Evolutionary conservation across 2,329 filamentous ascomycete genomes (phyloP), one percentile per base, ranked within the genome.

Genomic region (Pseudogymnoascus sp.): DNA sequence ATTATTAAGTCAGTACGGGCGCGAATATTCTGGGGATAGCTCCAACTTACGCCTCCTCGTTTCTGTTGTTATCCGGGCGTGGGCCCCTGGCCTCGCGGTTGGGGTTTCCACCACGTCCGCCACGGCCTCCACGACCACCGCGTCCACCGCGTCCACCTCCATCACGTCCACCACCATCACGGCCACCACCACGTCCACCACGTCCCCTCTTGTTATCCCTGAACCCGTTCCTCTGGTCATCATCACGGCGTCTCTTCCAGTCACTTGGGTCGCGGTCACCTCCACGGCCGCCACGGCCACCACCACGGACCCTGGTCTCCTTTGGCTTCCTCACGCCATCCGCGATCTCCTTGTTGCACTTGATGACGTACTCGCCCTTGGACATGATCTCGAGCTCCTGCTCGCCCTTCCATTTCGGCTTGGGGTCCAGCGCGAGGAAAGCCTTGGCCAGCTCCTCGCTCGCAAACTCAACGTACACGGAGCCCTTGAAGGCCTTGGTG

Each of bases 381-480:
- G 86, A 87, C 86, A 91, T 93, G 78, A 95, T 87, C 73, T 86
- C 79, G 61, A 97, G 81, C 36, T 91, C 86, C 68, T 90, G 81
- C 37, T 69, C 65, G 61, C 83, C 92, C 75, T 96, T 87, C 86
- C 87, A 99, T 75, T 87, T 85, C 65, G 95, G 95, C 75, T 89
- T 87, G 18, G 90, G 87, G 63, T 96, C 89, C 42, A 91, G 79
- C 12, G 80, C 85, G 66, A 97, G 79, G 77, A 99, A 99, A 65
- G 86, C 86, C 75, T 92, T 83, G 71, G 90, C 87, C 21, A 85
- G 83, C 69, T 96, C 90, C 72, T 92, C 88, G 60, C 85, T 84
- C 66, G 85, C 82, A 75, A 97, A 99, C 76, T 97, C 93, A 68
- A 96, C 91, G 73, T 97, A 97, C 64, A 96, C 91, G 69, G 91